Base-by-base conservation (phyloP, 2,329 filamentous ascomycete species). In the Colletotrichum sp. region DNA sequence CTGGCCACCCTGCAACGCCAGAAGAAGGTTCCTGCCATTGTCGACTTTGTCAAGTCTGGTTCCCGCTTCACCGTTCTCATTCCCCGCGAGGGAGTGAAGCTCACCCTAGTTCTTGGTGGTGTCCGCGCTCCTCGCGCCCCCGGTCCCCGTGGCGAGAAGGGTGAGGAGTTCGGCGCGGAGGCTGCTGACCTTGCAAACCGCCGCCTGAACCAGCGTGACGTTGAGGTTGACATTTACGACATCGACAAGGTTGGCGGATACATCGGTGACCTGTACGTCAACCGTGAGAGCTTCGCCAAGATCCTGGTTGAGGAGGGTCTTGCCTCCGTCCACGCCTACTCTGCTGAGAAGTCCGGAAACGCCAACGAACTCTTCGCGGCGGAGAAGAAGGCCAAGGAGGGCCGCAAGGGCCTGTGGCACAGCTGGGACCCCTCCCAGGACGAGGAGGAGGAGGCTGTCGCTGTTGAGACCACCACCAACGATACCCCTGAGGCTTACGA, bases 1-100 rank as follows among this genome's bases (percentile, higher is more conserved):
- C 90, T 98, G 49, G 94, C 95, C 13, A 93, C 95, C 26, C 90
- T 99, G 36, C 95, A 97, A 77, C 92, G 96, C 70, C 96, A 98
- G 85, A 96, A 95, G 89, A 96, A 95, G 85, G 93, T 99, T 5
- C 96, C 97, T 9, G 97, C 95, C 13, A 90, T 99, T 80, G 96
- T 99, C 57, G 97, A 99, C 85, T 99, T 98, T 84, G 97, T 98
- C 88, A 98, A 99, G 87, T 95, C 96, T n/a, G 97, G 95, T 34
- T 98, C 96, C 55, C 92, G 97, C 79, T 99, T 99, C 86, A 98
- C 95, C 30, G 90, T 99, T 44, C 89, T 99, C 12, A 92, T 99
- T 65, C 96, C 97, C 63, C 94, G 96, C 44, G 97, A 99, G 83
- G 96, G 95, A 81, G 93, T 96, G 82, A 99, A 98, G 88, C 89